Base-by-base conservation (phyloP, 805 yeast species). In the Cyberlindnera meyerae region DNA sequence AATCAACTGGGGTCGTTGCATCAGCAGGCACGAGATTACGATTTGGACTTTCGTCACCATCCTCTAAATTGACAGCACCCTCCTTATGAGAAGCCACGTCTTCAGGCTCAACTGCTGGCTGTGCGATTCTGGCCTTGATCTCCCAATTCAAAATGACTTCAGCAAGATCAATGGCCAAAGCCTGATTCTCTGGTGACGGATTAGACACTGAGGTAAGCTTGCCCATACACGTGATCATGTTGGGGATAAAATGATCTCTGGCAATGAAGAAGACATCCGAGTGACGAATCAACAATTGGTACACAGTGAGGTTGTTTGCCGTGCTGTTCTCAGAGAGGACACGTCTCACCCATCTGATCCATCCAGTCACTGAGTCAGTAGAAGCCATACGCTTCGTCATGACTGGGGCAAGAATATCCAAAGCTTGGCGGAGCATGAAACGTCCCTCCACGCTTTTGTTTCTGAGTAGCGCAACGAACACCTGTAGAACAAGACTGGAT, bases 341-440 rank as follows among this genome's bases (percentile, higher is more conserved):
- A 35, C 97, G 71, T 47, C 97, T 78, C 0, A 96, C 95, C 89
- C 96, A 88, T 48, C 85, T 89, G 34, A 93, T 73, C 97, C 97
- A 93, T 42, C 74, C 66, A 2, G 62, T 58, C 0, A 67, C 61
- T 1, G 66, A 58, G 0, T 77, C 85, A 7, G 63, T 65, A 16
- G 67, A 66, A 1, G 66, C 66, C 61, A 83, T 73, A 35, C 94
- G 68, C 37, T 71, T 70, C 2, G 84, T 78, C 69, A 90, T 71
- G 0, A 83, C 93, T 0, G 96, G 96, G 0, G 97, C 96, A 14
- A 93, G 64, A 5, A 84, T 65, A 51, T 89, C 96, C 25, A 94
- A 66, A 0, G 97, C 94, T 53, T 87, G 94, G 55, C 80, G 77
- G 0, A 89, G 95, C 53, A 93, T 65, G 42, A 73, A 77, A 33